These are phyloP conservation scores for Trichomonas gallinae DNA, from an alignment of 208 protist species.

Conservation along the genomic window DNA sequence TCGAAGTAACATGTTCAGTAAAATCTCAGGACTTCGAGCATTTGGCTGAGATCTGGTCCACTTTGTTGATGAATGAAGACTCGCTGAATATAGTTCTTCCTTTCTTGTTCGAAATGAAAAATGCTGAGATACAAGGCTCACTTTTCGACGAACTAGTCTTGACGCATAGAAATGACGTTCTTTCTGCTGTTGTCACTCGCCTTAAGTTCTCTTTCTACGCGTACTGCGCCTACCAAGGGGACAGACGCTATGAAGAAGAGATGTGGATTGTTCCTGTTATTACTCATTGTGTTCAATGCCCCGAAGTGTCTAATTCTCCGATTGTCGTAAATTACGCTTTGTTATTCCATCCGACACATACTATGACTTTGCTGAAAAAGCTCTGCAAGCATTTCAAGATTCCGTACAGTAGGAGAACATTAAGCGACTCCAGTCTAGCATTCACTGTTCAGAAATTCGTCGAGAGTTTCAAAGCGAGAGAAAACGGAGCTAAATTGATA, in stretches of 20 bases:
- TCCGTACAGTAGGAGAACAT: background rate
- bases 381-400: background rate
- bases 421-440: background rate
- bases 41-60: background rate
- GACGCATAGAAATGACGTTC: background rate
- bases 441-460: background rate
- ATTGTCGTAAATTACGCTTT: background rate
- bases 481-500: background rate
- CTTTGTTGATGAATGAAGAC: background rate
- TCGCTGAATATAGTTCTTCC: background rate
- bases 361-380: background rate
- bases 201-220: background rate
- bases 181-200: background rate
- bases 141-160: background rate
- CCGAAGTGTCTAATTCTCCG: background rate
- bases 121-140: background rate
- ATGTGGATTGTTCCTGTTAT: background rate
- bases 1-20: background rate
- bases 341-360: background rate
- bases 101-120: background rate
- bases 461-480: background rate
- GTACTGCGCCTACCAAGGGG: background rate
- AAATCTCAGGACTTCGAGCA: slow-evolving; percentile 1
- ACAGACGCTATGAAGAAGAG: background rate
- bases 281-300: background rate